Evolutionary conservation across 2,329 filamentous ascomycete genomes (phyloP).

Genomic region (Rhynchosporium graminicola): DNA sequence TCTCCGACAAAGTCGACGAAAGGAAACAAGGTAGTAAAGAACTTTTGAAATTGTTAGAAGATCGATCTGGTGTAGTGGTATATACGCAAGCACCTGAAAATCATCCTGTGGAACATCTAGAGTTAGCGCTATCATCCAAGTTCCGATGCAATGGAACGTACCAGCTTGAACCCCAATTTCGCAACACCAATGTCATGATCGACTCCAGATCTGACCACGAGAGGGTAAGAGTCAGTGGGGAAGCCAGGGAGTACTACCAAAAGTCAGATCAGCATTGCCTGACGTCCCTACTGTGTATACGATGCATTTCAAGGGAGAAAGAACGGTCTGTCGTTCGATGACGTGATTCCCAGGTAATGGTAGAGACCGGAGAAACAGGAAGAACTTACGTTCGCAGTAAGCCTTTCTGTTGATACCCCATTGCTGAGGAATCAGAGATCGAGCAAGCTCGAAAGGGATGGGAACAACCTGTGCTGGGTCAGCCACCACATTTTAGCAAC

Average conservation of each 20-base stretch:
- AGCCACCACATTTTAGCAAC: not conserved
- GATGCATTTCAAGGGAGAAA: not conserved
- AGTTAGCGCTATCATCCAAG: not conserved
- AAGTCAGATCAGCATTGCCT: not conserved
- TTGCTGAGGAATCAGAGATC: constrained; percentile 49
- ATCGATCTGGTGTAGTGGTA: not conserved
- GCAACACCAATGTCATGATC: constrained; percentile 31
- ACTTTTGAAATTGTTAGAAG: constrained; percentile 40
- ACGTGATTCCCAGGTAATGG: not conserved
- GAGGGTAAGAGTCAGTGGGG: constrained; percentile 42
- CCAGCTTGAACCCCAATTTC: constrained; percentile 14
- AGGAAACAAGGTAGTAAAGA: constrained; percentile 54
- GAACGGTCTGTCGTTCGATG: not conserved
- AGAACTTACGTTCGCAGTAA: constrained; percentile 41
- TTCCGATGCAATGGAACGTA: not conserved
- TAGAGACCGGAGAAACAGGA: not conserved
- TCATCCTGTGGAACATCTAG: not conserved
- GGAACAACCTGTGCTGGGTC: constrained; percentile 46
- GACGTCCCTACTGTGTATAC: no score
- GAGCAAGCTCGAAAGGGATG: constrained; percentile 50
- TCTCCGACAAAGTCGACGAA: constrained; percentile 56
- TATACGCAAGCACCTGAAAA: constrained; percentile 18
- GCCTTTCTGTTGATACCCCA: constrained; percentile 53
- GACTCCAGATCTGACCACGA: constrained; percentile 26
- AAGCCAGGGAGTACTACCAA: constrained; percentile 48